These are phyloP conservation scores for Ustilago crameri DNA, from an alignment of 1,284 basidiomycete genomes.

Conservation along the genomic window DNA sequence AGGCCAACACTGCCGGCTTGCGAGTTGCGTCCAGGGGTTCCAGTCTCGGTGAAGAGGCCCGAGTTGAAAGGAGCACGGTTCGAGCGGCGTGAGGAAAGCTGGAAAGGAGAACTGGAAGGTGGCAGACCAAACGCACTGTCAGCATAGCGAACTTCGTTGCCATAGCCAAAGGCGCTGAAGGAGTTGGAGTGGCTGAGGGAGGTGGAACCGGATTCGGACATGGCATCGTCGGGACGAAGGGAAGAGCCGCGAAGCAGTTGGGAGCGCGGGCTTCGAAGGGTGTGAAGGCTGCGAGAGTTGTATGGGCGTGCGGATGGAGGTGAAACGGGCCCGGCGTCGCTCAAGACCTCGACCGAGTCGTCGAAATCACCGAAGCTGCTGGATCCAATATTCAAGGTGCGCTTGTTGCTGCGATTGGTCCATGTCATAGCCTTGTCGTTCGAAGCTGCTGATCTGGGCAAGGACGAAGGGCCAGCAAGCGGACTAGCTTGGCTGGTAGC, in stretches of 20 bases:
- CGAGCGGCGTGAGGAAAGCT: slow-evolving; percentile 44
- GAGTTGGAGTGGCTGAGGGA: slow-evolving; percentile 44
- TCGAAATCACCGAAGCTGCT: slow-evolving; percentile 7
- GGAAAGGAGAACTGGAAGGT: slow-evolving; percentile 47
- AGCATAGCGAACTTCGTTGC: slow-evolving; percentile 47
- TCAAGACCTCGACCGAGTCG: slow-evolving; percentile 16
- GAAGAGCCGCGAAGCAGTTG: slow-evolving; percentile 40
- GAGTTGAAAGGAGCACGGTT: slow-evolving; percentile 20
- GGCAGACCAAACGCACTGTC: slow-evolving; percentile 44
- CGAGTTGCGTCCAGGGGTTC: slow-evolving; percentile 20
- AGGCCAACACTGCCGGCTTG: slow-evolving; percentile 34
- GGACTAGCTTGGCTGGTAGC: slow-evolving; percentile 11
- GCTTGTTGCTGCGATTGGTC: slow-evolving; percentile 37
- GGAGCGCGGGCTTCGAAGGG: slow-evolving; percentile 39
- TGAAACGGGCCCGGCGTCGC: slow-evolving; percentile 22
- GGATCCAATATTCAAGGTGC: slow-evolving; percentile 20
- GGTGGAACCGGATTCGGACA: slow-evolving; percentile 42
- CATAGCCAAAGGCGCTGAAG: slow-evolving; percentile 52
- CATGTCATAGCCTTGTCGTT: slow-evolving; percentile 20
- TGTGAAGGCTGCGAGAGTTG: slow-evolving; percentile 8
- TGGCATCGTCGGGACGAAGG: slow-evolving; percentile 47
- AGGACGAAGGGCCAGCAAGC: slow-evolving; percentile 26
- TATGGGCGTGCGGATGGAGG: slow-evolving; percentile 21
- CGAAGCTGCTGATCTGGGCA: slow-evolving; percentile 8
- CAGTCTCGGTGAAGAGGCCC: slow-evolving; percentile 21